phyloP scores from a whole-genome alignment of 768 basidiomycete genomes.

The Leccinum sublutescens region DNA sequence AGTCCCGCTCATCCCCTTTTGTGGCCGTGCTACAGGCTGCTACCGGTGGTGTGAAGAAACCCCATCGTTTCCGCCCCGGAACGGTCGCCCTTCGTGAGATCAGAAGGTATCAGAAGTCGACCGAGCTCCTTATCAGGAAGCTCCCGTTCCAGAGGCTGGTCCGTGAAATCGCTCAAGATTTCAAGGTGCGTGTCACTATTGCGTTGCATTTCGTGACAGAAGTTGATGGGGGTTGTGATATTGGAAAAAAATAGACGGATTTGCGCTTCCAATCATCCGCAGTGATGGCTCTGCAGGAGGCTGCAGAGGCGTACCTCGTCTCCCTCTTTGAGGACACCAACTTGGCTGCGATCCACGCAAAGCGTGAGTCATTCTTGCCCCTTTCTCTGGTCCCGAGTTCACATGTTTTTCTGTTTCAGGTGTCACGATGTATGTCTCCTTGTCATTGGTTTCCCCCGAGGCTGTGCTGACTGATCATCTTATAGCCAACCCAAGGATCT shows the following conservation, averaged over 20 bases:
- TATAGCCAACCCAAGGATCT: constrained; percentile 85
- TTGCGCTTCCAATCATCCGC: constrained; percentile 96
- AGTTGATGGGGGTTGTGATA: neutral
- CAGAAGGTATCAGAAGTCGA: constrained; percentile 97
- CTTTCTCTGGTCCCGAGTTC: constrained; percentile 3
- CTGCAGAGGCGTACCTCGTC: constrained; percentile 86
- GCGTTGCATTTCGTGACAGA: neutral
- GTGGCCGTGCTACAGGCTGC: constrained; percentile 48
- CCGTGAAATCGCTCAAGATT: constrained; percentile 95
- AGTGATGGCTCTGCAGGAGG: constrained; percentile 92
- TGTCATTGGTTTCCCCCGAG: neutral
- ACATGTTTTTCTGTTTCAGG: constrained; percentile 28
- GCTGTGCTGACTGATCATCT: constrained; percentile 17
- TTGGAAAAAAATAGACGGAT: constrained; percentile 55
- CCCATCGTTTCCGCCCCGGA: constrained; percentile 94
- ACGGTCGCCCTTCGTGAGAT: constrained; percentile 99
- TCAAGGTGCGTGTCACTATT: constrained; percentile 60
- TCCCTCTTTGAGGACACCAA: constrained; percentile 88
- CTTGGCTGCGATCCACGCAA: constrained; percentile 89
- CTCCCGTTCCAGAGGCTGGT: constrained; percentile 99
- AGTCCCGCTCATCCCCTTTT: constrained; percentile 7
- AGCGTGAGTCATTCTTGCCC: constrained; percentile 45
- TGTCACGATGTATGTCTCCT: constrained; percentile 54
- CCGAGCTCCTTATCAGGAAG: constrained; percentile 98
- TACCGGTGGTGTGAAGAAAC: constrained; percentile 99